phyloP scores from a whole-genome alignment of 2,329 filamentous ascomycete genomes.

The Plenodomus biglobosus region DNA sequence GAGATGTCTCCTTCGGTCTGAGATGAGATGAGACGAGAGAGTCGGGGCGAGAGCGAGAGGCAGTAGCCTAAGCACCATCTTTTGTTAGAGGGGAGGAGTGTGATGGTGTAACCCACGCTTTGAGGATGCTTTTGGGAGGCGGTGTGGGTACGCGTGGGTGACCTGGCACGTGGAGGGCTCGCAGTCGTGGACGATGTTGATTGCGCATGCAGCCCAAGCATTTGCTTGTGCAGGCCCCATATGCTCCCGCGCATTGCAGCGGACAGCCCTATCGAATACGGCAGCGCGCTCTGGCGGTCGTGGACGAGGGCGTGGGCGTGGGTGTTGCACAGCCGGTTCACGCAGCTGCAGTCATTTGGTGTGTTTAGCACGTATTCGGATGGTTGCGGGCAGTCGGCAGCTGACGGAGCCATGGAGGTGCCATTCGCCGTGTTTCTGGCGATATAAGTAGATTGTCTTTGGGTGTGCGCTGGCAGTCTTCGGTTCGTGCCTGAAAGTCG shows the following conservation, averaged over 20 bases:
- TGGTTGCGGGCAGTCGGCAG: conserved; percentile 9
- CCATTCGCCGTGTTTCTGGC: conserved; percentile 7
- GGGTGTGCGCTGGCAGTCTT: conserved; percentile 23
- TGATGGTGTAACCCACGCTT: neutral
- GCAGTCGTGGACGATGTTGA: conserved; percentile 12
- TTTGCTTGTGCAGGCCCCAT: conserved; percentile 5
- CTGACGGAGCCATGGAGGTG: conserved; percentile 8
- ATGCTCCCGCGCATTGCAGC: conserved; percentile 1
- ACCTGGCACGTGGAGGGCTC: conserved; percentile 21
- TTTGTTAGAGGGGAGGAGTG: neutral
- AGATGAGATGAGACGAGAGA: neutral
- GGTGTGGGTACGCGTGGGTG: conserved; percentile 7
- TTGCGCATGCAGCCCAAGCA: neutral
- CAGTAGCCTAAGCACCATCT: neutral
- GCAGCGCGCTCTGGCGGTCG: conserved; percentile 8
- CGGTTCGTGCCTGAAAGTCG: conserved; percentile 17
- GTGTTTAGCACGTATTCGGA: no score
- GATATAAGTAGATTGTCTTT: conserved; percentile 6
- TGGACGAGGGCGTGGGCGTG: neutral
- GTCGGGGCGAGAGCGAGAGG: neutral
- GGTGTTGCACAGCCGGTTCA: conserved; percentile 9
- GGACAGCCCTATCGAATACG: conserved; percentile 33
- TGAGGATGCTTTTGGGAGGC: neutral
- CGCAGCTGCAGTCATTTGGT: conserved; percentile 9
- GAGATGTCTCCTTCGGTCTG: neutral